Conservation (phyloP, 495 filamentous ascomycete genomes). For the Annulohypoxylon moriforme region DNA sequence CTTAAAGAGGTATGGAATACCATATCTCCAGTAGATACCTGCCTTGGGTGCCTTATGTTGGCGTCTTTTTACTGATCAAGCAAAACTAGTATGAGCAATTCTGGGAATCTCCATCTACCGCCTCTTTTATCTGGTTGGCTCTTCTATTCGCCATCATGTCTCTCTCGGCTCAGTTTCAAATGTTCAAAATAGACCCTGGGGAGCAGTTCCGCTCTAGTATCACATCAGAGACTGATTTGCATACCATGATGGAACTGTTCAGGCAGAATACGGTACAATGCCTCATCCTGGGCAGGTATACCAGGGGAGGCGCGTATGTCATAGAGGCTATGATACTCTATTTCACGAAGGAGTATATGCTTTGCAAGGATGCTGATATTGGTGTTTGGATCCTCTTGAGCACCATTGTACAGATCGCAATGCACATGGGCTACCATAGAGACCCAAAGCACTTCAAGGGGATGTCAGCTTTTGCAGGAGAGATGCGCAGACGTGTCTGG, state of each 20-base stretch:
- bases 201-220: neutral
- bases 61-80: neutral
- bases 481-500: neutral
- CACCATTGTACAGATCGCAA: neutral
- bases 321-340: neutral
- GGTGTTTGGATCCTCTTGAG: neutral
- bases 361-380: slow-evolving; percentile 2
- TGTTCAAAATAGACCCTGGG: neutral
- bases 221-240: neutral
- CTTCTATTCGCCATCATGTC: neutral
- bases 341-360: neutral
- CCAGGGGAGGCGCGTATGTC: neutral
- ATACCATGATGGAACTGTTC: neutral
- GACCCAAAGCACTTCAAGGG: neutral
- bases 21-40: neutral
- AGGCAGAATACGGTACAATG: neutral
- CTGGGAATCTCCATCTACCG: neutral
- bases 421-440: neutral
- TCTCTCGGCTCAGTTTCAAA: neutral
- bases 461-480: neutral
- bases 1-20: neutral
- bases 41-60: neutral
- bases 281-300: neutral
- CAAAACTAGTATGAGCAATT: neutral
- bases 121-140: neutral